A percentile compares a stretch with the other conserved stretches of the same genome.
These are phyloP conservation scores for Entamoeba dispar DNA, from an alignment of 208 protist species.

Conservation along the genomic window DNA sequence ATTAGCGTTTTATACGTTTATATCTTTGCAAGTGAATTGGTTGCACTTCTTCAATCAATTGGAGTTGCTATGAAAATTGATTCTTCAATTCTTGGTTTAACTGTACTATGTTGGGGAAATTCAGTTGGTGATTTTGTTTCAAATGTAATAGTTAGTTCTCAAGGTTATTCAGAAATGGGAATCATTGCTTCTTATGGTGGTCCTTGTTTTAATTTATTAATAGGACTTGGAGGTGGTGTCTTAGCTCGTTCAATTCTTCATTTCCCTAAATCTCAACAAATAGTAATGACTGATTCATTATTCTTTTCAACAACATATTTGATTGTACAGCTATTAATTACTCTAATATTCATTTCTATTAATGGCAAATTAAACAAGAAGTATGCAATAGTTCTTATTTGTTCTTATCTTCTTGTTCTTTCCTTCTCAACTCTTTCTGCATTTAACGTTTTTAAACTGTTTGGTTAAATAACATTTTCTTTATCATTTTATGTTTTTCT, in stretches of 20 bases:
- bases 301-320: not conserved
- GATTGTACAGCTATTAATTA: not conserved
- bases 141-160: not conserved
- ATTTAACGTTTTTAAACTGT: not conserved
- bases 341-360: not conserved
- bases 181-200: slow-evolving; percentile 8
- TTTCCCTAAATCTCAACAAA: not conserved
- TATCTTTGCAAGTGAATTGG: slow-evolving; percentile 10
- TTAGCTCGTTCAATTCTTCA: not conserved
- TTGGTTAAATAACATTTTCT: not conserved
- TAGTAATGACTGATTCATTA: not conserved
- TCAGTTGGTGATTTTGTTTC: slow-evolving; percentile 26
- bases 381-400: not conserved
- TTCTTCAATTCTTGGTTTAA: slow-evolving; percentile 13
- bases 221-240: slow-evolving; percentile 10
- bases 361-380: not conserved
- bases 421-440: not conserved
- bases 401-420: not conserved
- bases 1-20: slow-evolving; percentile 11
- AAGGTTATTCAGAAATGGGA: not conserved
- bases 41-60: slow-evolving; percentile 8
- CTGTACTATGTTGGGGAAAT: slow-evolving; percentile 26
- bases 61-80: slow-evolving; percentile 15
- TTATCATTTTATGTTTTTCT: too few species aligned
- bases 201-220: slow-evolving; percentile 13